A percentile compares a stretch with the other conserved stretches of the same genome.
These are phyloP conservation scores for Pterocarpus macrocarpus DNA, from an alignment of 306 rosid species.

Conservation along the genomic window DNA sequence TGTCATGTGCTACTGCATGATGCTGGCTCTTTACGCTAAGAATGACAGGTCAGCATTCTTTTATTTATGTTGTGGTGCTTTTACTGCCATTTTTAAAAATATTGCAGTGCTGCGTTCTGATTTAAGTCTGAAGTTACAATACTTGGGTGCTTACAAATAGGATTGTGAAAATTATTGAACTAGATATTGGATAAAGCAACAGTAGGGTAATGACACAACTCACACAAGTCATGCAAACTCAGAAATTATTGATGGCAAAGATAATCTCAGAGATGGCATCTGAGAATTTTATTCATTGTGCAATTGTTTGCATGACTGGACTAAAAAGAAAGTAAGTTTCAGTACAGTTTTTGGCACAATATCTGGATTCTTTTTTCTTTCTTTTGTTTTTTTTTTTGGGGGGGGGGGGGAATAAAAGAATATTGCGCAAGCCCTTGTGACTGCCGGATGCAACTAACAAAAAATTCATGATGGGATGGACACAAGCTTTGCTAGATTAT, in stretches of 20 bases:
- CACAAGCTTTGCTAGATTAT: background rate
- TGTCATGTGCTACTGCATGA: slow-evolving; percentile 96
- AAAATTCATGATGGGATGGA: background rate
- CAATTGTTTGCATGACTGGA: slow-evolving; percentile 6
- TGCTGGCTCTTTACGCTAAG: slow-evolving; percentile 91
- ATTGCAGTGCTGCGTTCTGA: slow-evolving; percentile 18
- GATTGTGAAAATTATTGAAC: slow-evolving; percentile 30
- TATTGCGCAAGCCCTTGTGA: slow-evolving; percentile 3
- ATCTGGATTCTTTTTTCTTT: background rate
- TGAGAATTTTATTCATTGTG: background rate
- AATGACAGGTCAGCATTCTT: slow-evolving; percentile 71
- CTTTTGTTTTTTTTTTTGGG: background rate
- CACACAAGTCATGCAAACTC: background rate
- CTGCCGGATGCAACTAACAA: background rate
- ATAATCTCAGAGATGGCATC: background rate
- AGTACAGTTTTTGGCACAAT: background rate
- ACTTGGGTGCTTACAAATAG: background rate
- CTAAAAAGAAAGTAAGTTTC: slow-evolving; percentile 3
- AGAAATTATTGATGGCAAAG: background rate
- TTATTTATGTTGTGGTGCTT: background rate
- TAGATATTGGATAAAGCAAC: slow-evolving; percentile 23
- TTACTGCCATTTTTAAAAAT: slow-evolving; percentile 33
- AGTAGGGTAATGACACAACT: slow-evolving; percentile 24
- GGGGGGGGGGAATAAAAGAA: background rate
- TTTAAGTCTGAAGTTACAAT: slow-evolving; percentile 12